Percentiles rank a stretch among this genome's conserved stretches.
Conservation (phyloP, 129 eudicot genomes). For the Flaveria bidentis region DNA sequence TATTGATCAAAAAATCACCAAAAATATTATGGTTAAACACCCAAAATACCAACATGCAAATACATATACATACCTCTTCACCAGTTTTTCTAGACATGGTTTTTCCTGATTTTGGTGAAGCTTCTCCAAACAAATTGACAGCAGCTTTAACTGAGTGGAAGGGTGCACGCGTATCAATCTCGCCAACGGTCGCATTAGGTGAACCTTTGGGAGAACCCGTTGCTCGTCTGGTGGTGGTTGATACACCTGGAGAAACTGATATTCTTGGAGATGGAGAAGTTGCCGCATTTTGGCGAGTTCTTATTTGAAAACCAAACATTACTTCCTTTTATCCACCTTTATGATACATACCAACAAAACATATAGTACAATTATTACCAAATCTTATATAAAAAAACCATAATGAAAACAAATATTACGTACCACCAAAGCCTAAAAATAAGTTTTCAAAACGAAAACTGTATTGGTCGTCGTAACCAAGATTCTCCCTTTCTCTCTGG, state of each 20-base stretch:
- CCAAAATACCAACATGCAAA: not conserved
- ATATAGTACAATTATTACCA: not conserved
- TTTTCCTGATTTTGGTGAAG: constrained; percentile 47
- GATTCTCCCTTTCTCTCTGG: not conserved
- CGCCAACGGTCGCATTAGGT: constrained; percentile 55
- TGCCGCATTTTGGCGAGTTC: constrained; percentile 48
- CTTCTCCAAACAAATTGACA: constrained; percentile 71
- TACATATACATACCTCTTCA: constrained; percentile 50
- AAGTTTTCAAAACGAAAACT: not conserved
- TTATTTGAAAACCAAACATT: constrained; percentile 54
- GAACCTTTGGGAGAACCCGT: constrained; percentile 39
- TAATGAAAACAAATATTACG: not conserved
- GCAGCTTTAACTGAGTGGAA: constrained; percentile 93
- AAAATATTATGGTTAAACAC: not conserved
- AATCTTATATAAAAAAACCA: not conserved
- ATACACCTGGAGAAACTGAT: constrained; percentile 28
- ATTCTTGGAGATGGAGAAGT: constrained; percentile 25
- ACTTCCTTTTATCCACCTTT: constrained; percentile 32
- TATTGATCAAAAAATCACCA: not conserved
- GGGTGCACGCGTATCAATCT: constrained; percentile 81
- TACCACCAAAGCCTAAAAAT: not conserved
- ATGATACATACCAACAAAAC: constrained; percentile 1
- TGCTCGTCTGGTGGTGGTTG: constrained; percentile 22
- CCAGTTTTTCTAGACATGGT: constrained; percentile 47
- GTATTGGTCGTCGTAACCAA: not conserved